Base-by-base conservation (phyloP, 257 asterid species). In the Linderniella brevidens region DNA sequence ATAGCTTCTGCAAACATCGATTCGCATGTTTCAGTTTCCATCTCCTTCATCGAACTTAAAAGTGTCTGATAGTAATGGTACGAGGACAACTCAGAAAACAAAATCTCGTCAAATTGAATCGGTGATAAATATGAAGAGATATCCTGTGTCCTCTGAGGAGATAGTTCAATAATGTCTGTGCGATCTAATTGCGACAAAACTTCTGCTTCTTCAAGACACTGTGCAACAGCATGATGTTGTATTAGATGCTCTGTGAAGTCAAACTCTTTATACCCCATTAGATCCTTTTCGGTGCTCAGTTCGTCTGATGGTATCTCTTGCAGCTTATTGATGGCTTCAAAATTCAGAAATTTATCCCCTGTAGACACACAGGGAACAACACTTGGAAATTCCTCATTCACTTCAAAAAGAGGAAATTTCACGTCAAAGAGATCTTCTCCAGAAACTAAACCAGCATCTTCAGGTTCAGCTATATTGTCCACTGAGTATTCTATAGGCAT, bases 381-480 rank as follows among this genome's bases (percentile, higher is more conserved):
- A 49, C 63, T 71, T 61, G 73, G 59, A 58, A 70, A 54, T 53
- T 75, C 79, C 66, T 64, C 73, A 29, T 73, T 71, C 55, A 78
- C 70, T 70, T 81, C 94, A 59, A 78, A 70, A 58, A 64, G 79
- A 52, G 82, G 92, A 68, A 88, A 78, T 35, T 52, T 46, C 32
- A 36, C 43, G 49, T 56, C 49, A 62, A 68, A 55, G 48, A 38
- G 50, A 49, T 15, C 46, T 51, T 60, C 57, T 49, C 71, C 86
- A 60, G 56, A 61, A 62, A 54, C 49, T 38, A 61, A 62, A 63
- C 63, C 72, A 67, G 64, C 64, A 64, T 73, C 79, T 71, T 78
- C 86, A 50, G 62, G 46, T 41, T 54, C 36, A 71, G 59, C 68
- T 37, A 63, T 69, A 56, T 64, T 55, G 61, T 76, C 78, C 53